Base-by-base conservation (phyloP, 2,329 filamentous ascomycete species). In the Claviceps sp. region DNA sequence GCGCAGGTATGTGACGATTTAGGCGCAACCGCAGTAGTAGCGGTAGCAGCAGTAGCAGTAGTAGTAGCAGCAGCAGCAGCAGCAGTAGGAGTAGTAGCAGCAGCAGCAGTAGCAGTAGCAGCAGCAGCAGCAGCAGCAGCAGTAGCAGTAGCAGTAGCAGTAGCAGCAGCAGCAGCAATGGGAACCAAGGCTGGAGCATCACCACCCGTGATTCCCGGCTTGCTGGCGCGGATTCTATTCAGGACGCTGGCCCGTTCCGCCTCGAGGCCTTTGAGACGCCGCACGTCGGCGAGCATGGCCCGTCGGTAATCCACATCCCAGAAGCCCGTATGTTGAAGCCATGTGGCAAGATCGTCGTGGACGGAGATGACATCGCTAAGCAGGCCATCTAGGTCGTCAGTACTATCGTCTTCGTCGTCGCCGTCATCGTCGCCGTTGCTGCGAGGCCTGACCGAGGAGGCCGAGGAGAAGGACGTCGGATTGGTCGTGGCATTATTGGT, bases 301-400 rank as follows among this genome's bases (percentile, higher is more conserved):
- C 47, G 51, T 17, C 61, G 57, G 38, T 60, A 50, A 4, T 48
- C 46, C 11, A 41, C 2, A 44, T 63, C 56, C 47, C 59, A 61
- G 50, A 52, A 63, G 17, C 60, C 48, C 1, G 61, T 62, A 26
- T 61, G 51, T n/a, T 59, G 48, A 14, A 63, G 54, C 61, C 61
- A 63, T 14, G 59, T 52, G n/a, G 39, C 44, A 26, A 63, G 42
- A 10, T 62, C 60, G 7, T 54, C 26, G 26, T 61, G 51, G 8
- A 45, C 30, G 41, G 14, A 5, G 48, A 55, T 30, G 2, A 57
- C 50, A 5, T 10, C 39, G 7, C 43, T 17, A 14, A 47, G 47
- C 17, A 30, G 24, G 1, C n/a, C 16, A 16, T 52, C 48, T 11
- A 17, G 26, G 39, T 49, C 37, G 3, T 14, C 14, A 24, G 19